phyloP scores from a whole-genome alignment of 2,329 filamentous ascomycete genomes.

The Elsinoe arachidis region DNA sequence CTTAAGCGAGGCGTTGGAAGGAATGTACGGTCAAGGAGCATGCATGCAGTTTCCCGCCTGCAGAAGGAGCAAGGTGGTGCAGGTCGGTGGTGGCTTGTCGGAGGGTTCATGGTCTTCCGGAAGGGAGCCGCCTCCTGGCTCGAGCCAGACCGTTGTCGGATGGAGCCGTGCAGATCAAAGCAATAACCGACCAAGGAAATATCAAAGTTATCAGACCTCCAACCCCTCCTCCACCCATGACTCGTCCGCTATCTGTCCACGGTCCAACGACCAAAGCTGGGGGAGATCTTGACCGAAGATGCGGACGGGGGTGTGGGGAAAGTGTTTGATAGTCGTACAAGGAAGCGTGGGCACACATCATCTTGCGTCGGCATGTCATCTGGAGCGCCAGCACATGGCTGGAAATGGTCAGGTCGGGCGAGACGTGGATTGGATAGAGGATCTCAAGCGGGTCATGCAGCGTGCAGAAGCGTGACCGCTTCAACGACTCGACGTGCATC shows the following conservation, averaged over 20 bases:
- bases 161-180: background rate
- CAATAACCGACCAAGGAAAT: background rate
- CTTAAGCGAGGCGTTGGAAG: conserved; percentile 24
- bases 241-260: background rate
- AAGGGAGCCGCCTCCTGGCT: conserved; percentile 4
- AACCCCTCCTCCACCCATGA: conserved; percentile 4
- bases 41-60: background rate
- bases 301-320: conserved; percentile 5
- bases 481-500: conserved; percentile 8
- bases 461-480: conserved; percentile 8
- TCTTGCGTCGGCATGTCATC: conserved; percentile 6
- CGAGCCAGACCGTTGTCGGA: conserved; percentile 1
- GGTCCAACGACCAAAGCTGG: background rate
- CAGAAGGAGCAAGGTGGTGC: conserved; percentile 1
- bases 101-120: background rate
- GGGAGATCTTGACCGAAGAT: background rate
- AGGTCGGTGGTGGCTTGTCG: background rate
- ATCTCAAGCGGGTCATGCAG: conserved; percentile 1
- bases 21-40: conserved; percentile 2
- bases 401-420: background rate
- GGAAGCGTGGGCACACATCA: conserved; percentile 1
- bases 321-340: background rate
- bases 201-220: background rate
- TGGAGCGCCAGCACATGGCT: conserved; percentile 3
- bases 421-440: conserved; percentile 4